Conservation (phyloP, 768 basidiomycete genomes). For the Termitomyces sp. region DNA sequence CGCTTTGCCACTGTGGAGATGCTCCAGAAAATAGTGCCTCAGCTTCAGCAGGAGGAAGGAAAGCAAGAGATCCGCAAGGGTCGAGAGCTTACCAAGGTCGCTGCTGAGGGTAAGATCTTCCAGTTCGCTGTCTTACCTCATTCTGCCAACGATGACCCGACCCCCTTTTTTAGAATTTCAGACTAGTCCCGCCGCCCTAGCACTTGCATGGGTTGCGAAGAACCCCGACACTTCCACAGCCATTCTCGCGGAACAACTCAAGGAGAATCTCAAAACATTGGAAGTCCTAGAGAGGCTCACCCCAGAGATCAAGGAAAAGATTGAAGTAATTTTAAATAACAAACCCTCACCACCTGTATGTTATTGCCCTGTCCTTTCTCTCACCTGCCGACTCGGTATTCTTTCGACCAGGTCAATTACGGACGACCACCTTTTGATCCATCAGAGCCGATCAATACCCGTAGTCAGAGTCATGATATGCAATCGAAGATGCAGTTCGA, state of each 20-base stretch:
- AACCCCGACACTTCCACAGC: constrained; percentile 68
- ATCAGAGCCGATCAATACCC: background rate
- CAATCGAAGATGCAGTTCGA: background rate
- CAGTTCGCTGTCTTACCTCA: background rate
- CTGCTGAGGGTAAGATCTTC: constrained; percentile 38
- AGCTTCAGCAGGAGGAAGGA: constrained; percentile 54
- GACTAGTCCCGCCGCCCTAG: constrained; percentile 53
- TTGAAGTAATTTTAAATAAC: constrained; percentile 55
- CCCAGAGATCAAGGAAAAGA: constrained; percentile 48
- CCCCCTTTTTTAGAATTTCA: constrained; percentile 24
- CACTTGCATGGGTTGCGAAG: constrained; percentile 73
- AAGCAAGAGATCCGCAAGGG: constrained; percentile 67
- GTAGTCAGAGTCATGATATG: background rate
- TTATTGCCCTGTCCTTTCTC: background rate
- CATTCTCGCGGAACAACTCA: constrained; percentile 60
- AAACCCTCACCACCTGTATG: constrained; percentile 29
- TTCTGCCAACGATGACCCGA: background rate
- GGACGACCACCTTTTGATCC: constrained; percentile 3
- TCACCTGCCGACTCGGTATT: background rate
- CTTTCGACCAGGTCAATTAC: background rate
- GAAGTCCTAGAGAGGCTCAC: constrained; percentile 64
- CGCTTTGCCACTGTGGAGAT: constrained; percentile 53
- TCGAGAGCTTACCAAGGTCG: constrained; percentile 56
- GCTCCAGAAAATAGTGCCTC: constrained; percentile 45
- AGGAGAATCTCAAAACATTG: constrained; percentile 21